phyloP scores from a whole-genome alignment of 164 flowering plant genomes.

The Dillenia turbinata region DNA sequence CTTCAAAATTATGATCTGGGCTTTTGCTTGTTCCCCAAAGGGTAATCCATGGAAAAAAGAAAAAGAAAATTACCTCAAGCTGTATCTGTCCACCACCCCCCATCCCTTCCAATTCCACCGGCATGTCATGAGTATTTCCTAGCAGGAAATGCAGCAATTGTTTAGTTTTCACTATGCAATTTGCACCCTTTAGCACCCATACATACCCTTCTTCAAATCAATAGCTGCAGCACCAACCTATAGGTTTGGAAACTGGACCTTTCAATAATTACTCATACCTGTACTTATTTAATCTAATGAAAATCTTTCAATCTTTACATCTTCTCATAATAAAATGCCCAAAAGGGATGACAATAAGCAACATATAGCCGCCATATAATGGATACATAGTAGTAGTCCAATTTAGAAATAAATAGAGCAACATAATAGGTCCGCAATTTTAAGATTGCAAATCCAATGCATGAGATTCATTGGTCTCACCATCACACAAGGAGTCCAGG shows the following conservation, averaged over 20 bases:
- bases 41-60: too few relatives aligned
- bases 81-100: conserved; percentile 94
- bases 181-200: too few relatives aligned
- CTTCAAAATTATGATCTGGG: too few relatives aligned
- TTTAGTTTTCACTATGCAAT: too few relatives aligned
- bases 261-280: too few relatives aligned
- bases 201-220: too few relatives aligned
- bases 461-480: conserved; percentile 33
- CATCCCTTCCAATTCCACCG: conserved; percentile 89
- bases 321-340: too few relatives aligned
- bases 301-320: too few relatives aligned
- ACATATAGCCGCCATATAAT: neutral
- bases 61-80: conserved; percentile 57
- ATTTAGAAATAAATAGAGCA: neutral
- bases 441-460: neutral
- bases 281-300: too few relatives aligned
- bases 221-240: too few relatives aligned
- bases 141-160: conserved; percentile 8
- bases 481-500: conserved; percentile 71
- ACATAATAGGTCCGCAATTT: neutral
- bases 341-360: conserved; percentile 2
- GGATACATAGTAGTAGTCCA: neutral
- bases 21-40: too few relatives aligned
- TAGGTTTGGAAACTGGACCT: too few relatives aligned
- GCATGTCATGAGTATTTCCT: conserved; percentile 75